Evolutionary conservation across 257 asterid species (phyloP).

Genomic region (Solanum bulbocastanum): DNA sequence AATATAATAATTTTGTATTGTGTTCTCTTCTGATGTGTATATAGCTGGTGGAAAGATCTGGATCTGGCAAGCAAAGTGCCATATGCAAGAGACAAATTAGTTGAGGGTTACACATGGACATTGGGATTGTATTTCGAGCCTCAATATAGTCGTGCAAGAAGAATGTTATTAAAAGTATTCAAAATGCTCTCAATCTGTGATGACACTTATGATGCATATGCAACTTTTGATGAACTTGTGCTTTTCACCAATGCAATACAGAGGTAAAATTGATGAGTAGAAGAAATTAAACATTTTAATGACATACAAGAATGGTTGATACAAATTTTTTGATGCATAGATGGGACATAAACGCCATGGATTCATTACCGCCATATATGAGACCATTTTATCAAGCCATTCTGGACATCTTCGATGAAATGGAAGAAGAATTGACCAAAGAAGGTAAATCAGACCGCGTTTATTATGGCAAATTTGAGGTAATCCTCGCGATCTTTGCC

Average conservation of each 20-base stretch:
- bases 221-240: not conserved
- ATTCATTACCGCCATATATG: conserved; percentile 30
- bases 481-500: not conserved
- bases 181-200: not conserved
- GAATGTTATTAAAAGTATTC: not conserved
- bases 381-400: conserved; percentile 10
- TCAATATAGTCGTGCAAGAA: conserved; percentile 1
- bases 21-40: not conserved
- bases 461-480: not conserved
- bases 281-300: too few relatives aligned
- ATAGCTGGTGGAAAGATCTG: conserved; percentile 31
- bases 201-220: not conserved
- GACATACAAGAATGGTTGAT: too few relatives aligned
- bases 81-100: conserved; percentile 26
- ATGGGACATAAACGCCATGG: conserved; percentile 17
- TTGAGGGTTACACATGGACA: conserved; percentile 22
- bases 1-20: not conserved
- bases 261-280: not conserved
- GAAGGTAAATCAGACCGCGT: conserved; percentile 8
- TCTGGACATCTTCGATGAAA: conserved; percentile 12
- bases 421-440: conserved; percentile 14
- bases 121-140: conserved; percentile 25
- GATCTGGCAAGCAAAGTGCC: conserved; percentile 8
- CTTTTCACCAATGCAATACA: conserved; percentile 18
- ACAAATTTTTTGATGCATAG: not conserved